These are phyloP conservation scores for Sphagnum tenellum DNA, from an alignment of 225 moss, liverwort and hornwort genomes.

Conservation along the genomic window DNA sequence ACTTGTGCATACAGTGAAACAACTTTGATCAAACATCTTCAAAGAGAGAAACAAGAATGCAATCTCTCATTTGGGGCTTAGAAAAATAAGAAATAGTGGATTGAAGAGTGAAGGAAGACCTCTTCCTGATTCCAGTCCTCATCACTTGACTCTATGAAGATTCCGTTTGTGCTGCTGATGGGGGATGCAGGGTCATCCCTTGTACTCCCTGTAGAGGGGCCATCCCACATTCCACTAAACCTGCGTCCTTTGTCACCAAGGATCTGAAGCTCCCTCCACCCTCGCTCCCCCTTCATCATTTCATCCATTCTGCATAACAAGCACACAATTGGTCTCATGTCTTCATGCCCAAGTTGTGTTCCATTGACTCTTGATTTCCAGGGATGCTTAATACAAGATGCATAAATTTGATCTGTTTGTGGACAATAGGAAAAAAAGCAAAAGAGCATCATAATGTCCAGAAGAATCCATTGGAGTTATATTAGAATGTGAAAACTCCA, in stretches of 20 bases:
- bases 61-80: no score
- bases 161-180: constrained; percentile 13
- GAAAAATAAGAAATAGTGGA: no score
- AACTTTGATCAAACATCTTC: no score
- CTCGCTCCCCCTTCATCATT: constrained; percentile 54
- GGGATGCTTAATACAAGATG: no score
- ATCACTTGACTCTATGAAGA: constrained; percentile 12
- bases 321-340: no score
- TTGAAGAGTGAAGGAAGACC: constrained; percentile 8
- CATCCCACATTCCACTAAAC: constrained; percentile 10
- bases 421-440: no score
- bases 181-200: constrained; percentile 8
- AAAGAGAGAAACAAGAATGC: no score
- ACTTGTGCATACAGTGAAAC: no score
- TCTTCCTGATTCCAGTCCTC: constrained; percentile 24
- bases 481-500: background rate
- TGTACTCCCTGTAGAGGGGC: constrained; percentile 16
- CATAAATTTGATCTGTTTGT: no score
- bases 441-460: background rate
- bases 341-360: no score
- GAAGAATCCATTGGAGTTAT: constrained; percentile 3
- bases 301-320: constrained; percentile 38
- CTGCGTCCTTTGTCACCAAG: constrained; percentile 19
- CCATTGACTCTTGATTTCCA: no score
- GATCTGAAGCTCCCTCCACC: constrained; percentile 35